These are phyloP conservation scores for Eucalyptus curtisii DNA, from an alignment of 345 rosid genomes.

Conservation along the genomic window DNA sequence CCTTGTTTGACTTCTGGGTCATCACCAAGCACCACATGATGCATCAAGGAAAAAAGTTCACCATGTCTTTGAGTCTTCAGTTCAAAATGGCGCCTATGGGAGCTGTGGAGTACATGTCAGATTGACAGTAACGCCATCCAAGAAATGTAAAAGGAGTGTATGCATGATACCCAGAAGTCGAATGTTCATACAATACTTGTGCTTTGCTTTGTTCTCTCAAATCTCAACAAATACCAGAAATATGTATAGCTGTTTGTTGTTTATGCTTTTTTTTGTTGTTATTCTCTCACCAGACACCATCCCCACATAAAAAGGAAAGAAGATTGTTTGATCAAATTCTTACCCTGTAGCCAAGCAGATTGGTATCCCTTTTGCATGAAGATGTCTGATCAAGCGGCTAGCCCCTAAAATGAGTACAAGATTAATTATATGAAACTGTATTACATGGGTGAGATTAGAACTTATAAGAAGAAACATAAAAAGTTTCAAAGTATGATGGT, in stretches of 20 bases:
- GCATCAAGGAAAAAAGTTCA: conserved; percentile 83
- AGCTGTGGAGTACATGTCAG: conserved; percentile 18
- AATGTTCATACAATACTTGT: background rate
- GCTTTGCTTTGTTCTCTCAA: background rate
- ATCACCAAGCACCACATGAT: conserved; percentile 86
- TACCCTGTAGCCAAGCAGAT: conserved; percentile 83
- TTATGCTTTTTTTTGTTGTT: background rate
- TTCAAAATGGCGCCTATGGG: conserved; percentile 66
- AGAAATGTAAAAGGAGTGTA: background rate
- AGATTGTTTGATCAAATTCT: background rate
- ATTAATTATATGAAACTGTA: background rate
- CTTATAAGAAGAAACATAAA: background rate
- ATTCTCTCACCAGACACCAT: background rate
- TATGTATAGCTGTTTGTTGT: background rate
- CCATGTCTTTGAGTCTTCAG: conserved; percentile 73
- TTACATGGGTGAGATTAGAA: background rate
- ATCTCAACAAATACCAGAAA: background rate
- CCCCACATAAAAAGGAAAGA: background rate
- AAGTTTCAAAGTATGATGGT: background rate
- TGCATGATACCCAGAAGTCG: background rate
- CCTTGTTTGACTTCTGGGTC: conserved; percentile 95
- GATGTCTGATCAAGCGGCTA: conserved; percentile 56
- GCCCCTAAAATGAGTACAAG: conserved; percentile 40
- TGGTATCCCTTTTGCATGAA: conserved; percentile 76
- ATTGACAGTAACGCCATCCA: background rate